Evolutionary conservation across 148 eudicot genomes (phyloP).

Genomic region (Chenopodium suecicum): DNA sequence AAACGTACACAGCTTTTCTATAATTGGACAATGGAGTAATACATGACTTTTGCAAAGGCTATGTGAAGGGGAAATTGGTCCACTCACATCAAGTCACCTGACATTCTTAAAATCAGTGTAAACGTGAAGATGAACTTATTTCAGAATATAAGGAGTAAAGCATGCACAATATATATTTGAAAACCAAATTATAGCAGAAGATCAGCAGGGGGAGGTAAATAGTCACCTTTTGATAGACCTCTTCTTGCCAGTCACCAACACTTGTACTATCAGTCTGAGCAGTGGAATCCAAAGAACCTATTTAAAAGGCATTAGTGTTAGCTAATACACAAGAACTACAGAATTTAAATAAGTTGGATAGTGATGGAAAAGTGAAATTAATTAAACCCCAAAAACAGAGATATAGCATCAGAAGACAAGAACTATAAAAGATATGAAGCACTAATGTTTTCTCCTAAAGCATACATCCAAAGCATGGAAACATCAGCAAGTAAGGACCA

Average conservation of each 20-base stretch:
- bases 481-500: neutral
- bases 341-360: neutral
- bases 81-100: neutral
- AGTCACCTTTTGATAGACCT: conserved; percentile 83
- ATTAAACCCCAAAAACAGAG: neutral
- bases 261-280: conserved; percentile 64
- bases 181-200: neutral
- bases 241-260: conserved; percentile 90
- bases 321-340: neutral
- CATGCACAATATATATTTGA: neutral
- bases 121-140: neutral
- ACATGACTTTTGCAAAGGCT: neutral
- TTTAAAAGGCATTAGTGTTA: neutral
- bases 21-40: too few species aligned
- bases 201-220: neutral
- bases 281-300: conserved; percentile 77
- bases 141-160: neutral
- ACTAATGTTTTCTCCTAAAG: neutral
- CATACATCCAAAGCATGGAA: neutral
- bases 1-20: too few species aligned
- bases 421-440: conserved; percentile 11
- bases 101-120: neutral
- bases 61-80: too few species aligned
- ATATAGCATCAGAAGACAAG: neutral
- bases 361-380: neutral